A percentile compares a stretch with the other conserved stretches of the same genome.
Evolutionary conservation across 2,329 filamentous ascomycete genomes (phyloP).

Genomic region (Diaporthe helianthi): DNA sequence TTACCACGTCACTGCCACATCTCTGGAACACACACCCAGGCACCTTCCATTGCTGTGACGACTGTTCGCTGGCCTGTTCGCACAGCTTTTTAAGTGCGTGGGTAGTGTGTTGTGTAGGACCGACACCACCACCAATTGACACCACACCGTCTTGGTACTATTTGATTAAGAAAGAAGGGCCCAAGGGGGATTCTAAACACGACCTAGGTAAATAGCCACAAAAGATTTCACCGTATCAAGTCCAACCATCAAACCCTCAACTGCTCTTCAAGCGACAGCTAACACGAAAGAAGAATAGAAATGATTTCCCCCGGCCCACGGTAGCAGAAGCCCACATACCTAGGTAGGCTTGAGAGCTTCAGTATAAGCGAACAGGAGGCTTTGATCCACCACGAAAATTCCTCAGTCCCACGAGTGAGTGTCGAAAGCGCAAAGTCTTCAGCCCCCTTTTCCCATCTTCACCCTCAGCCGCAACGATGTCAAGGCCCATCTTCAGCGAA

Average conservation of each 20-base stretch:
- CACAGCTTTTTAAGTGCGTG: background rate
- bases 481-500: background rate
- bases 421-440: slow-evolving; percentile 15
- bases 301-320: background rate
- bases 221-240: background rate
- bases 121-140: too few species aligned
- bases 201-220: background rate
- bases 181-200: background rate
- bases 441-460: background rate
- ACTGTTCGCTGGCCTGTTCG: background rate
- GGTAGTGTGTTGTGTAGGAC: too few species aligned
- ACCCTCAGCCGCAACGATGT: slow-evolving; percentile 5
- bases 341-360: too few species aligned
- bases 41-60: background rate
- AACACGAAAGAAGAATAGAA: background rate
- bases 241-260: too few species aligned
- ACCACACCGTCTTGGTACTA: background rate
- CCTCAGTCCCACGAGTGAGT: background rate
- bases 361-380: background rate
- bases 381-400: background rate
- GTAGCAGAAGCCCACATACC: too few species aligned
- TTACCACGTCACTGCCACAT: background rate
- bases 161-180: background rate
- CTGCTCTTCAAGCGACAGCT: background rate
- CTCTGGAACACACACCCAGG: background rate